Evolutionary conservation across 192 early-diverging fungal species (phyloP).

Genomic region (Coemansia umbellata): DNA sequence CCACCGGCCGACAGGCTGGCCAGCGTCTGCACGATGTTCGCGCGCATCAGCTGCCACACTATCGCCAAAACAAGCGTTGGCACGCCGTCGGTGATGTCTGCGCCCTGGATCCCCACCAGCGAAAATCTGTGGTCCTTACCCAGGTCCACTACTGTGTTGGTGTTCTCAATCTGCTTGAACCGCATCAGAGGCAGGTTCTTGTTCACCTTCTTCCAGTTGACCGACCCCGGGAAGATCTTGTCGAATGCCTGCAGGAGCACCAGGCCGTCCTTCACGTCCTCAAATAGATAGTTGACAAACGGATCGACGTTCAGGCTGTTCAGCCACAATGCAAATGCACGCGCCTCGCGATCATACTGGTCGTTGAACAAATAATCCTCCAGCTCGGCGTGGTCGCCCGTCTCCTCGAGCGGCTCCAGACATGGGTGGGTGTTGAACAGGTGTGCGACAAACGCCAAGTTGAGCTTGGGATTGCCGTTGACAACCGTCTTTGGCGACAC

Average conservation of each 20-base stretch:
- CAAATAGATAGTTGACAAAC: constrained; percentile 97
- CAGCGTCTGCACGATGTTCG: constrained; percentile 92
- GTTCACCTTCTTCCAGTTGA: constrained; percentile 94
- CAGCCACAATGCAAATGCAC: constrained; percentile 95
- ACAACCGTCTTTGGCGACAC: constrained; percentile 90
- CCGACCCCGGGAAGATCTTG: constrained; percentile 84
- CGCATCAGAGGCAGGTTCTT: constrained; percentile 65
- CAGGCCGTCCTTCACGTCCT: constrained; percentile 88
- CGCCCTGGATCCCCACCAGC: constrained; percentile 92
- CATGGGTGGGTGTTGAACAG: constrained; percentile 98
- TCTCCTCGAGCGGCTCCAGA: constrained; percentile 81
- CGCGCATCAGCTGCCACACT: constrained; percentile 99
- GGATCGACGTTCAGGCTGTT: constrained; percentile 97
- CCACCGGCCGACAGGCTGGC: constrained; percentile 79
- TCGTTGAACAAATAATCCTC: constrained; percentile 60
- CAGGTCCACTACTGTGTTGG: constrained; percentile 86
- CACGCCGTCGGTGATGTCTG: constrained; percentile 88
- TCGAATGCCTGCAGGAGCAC: constrained; percentile 94
- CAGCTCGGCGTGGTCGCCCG: constrained; percentile 81
- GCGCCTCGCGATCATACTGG: constrained; percentile 56
- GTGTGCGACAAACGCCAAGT: constrained; percentile 98
- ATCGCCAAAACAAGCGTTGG: constrained; percentile 86
- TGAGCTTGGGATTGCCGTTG: constrained; percentile 94
- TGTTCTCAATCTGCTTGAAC: constrained; percentile 99
- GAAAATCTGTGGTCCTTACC: constrained; percentile 85